Evolutionary conservation across 2,329 filamentous ascomycete species (phyloP).

Genomic region (Cryphonectria carpinicola): DNA sequence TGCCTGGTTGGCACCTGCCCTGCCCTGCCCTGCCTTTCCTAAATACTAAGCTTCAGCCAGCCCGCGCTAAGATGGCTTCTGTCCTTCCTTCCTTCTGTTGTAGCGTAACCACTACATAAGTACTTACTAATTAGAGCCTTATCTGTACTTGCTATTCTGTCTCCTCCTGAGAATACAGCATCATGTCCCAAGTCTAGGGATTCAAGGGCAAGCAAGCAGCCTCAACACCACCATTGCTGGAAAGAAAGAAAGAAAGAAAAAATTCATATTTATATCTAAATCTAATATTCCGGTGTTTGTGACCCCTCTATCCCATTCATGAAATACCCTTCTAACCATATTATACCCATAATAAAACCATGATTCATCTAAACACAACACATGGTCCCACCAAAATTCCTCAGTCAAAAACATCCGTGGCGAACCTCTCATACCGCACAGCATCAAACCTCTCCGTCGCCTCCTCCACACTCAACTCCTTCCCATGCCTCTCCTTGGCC

Average conservation of each 20-base stretch:
- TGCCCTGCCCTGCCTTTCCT: not conserved
- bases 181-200: too few relatives aligned
- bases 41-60: too few relatives aligned
- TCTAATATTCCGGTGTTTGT: not conserved
- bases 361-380: not conserved
- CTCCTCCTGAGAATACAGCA: too few relatives aligned
- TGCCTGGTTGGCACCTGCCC: too few relatives aligned
- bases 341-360: not conserved
- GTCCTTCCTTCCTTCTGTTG: too few relatives aligned
- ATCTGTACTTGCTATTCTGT: too few relatives aligned
- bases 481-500: conserved; percentile 35
- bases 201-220: too few relatives aligned
- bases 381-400: too few relatives aligned
- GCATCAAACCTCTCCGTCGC: conserved; percentile 52
- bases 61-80: too few relatives aligned
- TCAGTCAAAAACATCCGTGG: conserved; percentile 64
- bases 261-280: not conserved
- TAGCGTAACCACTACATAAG: too few relatives aligned
- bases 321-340: not conserved
- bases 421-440: conserved; percentile 58
- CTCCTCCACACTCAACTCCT: conserved; percentile 33
- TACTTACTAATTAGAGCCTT: too few relatives aligned
- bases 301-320: not conserved
- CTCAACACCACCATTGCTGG: not conserved
- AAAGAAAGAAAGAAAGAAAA: not conserved